Base-by-base conservation (phyloP, 371 early-diverging fungal genomes). In the Chytridium lagenaria region DNA sequence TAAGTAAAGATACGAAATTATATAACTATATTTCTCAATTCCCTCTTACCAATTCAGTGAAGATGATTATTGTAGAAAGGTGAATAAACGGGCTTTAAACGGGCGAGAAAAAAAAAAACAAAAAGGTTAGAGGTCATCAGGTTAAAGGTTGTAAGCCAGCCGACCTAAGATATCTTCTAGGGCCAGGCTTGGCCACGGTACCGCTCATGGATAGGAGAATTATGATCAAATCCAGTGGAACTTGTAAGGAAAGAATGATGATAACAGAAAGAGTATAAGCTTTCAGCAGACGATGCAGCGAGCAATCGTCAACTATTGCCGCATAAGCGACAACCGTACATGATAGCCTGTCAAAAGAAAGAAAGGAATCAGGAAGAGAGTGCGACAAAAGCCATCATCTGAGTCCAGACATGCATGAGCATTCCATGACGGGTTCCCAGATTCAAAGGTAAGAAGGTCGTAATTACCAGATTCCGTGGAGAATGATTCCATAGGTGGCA, bases 201-300 rank as follows among this genome's bases (percentile, higher is more conserved):
- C 80, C 80, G 37, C 36, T 51, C 74, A 72, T 77, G 16, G 80
- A 79, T 7, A 79, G 77, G 19, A 52, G 3, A 49, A 72, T 15
- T 15, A 77, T 72, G n/a, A 63, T 23, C 30, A 67, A 23, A 39
- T 79, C 77, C 26, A 72, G 33, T 0, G 72, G 74, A 10, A 76
- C 52, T 57, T 69, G 50, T 2, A 70, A 30, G n/a, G 52, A 66
- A 23, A 68, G 37, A 5, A 67, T 28, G 10, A 59, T 33, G 26
- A 77, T 61, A 19, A 70, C 39, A 10, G 63, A 26, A 23, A 73
- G 33, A 26, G 74, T 34, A 49, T 74, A 79, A 15, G 3, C 2
- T 12, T 34, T 23, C 38, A 79, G 69, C 0, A 39, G 34, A 23
- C 40, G 30, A 31, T 49, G 57, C 5, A 71, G n/a, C 44, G 38